These are phyloP conservation scores for Tricholoma terreum DNA, from an alignment of 768 basidiomycete genomes.

Conservation along the genomic window DNA sequence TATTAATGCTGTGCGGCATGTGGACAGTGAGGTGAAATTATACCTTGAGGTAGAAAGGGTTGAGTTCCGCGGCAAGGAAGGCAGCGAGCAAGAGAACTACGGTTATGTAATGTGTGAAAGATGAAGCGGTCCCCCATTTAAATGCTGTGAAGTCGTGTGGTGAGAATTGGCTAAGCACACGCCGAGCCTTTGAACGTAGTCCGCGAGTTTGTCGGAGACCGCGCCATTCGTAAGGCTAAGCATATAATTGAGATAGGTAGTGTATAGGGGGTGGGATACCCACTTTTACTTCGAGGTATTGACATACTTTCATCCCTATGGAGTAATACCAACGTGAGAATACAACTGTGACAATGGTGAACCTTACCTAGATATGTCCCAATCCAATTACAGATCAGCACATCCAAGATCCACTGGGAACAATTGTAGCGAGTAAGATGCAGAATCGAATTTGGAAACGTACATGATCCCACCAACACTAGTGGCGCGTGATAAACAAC, in stretches of 20 bases:
- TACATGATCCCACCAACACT: conserved; percentile 97
- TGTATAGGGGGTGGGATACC: conserved; percentile 14
- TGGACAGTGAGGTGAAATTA: conserved; percentile 10
- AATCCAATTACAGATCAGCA: conserved; percentile 84
- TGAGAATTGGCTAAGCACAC: conserved; percentile 80
- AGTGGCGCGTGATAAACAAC: background rate
- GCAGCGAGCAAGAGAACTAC: conserved; percentile 75
- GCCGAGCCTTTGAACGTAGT: conserved; percentile 71
- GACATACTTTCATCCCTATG: conserved; percentile 82
- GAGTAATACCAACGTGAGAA: conserved; percentile 10
- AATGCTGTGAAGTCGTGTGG: conserved; percentile 88
- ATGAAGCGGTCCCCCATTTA: conserved; percentile 79
- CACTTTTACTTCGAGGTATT: conserved; percentile 86
- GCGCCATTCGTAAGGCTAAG: conserved; percentile 81
- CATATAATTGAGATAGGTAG: conserved; percentile 13
- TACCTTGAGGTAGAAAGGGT: conserved; percentile 87
- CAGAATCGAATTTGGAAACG: conserved; percentile 22
- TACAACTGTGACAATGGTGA: background rate
- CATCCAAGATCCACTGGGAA: conserved; percentile 79
- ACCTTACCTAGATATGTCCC: conserved; percentile 74
- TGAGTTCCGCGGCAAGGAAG: conserved; percentile 82
- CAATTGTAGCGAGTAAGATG: conserved; percentile 2
- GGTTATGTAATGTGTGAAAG: conserved; percentile 68
- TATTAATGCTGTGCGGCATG: background rate
- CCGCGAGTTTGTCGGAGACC: conserved; percentile 77